Base-by-base conservation (phyloP, 306 rosid species). In the Arachis hypogaea region DNA sequence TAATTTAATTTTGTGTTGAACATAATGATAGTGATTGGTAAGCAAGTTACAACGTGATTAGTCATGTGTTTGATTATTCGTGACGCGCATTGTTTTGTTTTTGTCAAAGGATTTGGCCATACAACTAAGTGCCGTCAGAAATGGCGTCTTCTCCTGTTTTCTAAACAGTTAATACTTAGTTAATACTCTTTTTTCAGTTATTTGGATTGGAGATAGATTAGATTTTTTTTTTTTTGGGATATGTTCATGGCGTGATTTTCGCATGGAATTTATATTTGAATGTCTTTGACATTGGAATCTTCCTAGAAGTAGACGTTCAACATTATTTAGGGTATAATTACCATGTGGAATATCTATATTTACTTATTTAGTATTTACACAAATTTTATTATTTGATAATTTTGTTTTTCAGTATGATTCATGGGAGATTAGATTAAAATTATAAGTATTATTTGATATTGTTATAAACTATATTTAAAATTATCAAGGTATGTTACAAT, bases 61-160 rank as follows among this genome's bases (percentile, higher is more conserved):
- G 28, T 22, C 28, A 22, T 22, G 28, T 22, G 28, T 38, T 42
- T 11, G 66, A 11, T 61, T 12, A 22, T n/a, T 41, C 49, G 9
- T 63, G 68, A 72, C 12, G 22, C 22, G 7, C 9, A 45, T 16
- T 6, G 43, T 9, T 6, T 1, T 0, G 46, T 55, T 72, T 22
- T 42, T 7, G 60, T 69, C 74, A 69, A 69, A 55, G 11, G 78
- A 54, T 74, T 55, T 71, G 78, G 46, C 46, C 9, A 44, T 73
- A 6, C 2, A 29, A 49, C 59, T 29, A 42, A n/a, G 43, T 44
- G 67, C 45, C 28, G 66, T 44, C n/a, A 44, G 79, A 45, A 44
- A 75, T 9, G 79, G 58, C n/a, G 66, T 56, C 59, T 66, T 10
- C 2, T 74, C 45, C 59, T 66, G 11, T 1, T 74, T 11, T 5